Conservation (phyloP, 2,329 filamentous ascomycete genomes). For the Blastomyces percursus region DNA sequence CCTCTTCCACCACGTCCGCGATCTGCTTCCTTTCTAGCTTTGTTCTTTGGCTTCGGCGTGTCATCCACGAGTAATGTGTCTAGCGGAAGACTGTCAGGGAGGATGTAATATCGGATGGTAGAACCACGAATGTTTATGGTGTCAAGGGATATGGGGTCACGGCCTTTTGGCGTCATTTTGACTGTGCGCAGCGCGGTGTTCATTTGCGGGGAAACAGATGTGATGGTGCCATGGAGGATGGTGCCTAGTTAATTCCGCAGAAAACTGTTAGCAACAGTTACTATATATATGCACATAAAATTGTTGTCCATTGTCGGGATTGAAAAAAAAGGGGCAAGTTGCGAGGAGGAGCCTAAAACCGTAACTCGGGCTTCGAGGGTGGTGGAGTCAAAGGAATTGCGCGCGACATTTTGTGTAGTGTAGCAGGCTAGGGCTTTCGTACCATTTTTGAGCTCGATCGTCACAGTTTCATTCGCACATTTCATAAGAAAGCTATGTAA, state of each 20-base stretch:
- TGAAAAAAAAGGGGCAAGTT: not conserved
- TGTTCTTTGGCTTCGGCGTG: slow-evolving; percentile 97
- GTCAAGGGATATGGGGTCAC: slow-evolving; percentile 78
- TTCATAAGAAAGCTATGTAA: slow-evolving; percentile 87
- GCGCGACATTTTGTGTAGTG: slow-evolving; percentile 95
- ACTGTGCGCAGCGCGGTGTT: slow-evolving; percentile 92
- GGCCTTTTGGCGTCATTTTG: slow-evolving; percentile 87
- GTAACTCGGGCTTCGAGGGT: not conserved
- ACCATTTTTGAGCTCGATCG: slow-evolving; percentile 98
- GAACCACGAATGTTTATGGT: slow-evolving; percentile 95
- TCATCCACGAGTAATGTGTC: slow-evolving; percentile 96
- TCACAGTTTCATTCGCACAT: slow-evolving; percentile 97
- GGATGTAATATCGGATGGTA: slow-evolving; percentile 91
- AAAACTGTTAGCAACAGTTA: not conserved
- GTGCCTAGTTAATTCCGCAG: slow-evolving; percentile 50
- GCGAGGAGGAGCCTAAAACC: not conserved
- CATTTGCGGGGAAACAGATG: slow-evolving; percentile 95
- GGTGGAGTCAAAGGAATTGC: not conserved
- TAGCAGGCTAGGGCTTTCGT: slow-evolving; percentile 58
- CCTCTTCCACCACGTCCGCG: slow-evolving; percentile 37
- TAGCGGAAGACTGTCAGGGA: slow-evolving; percentile 87
- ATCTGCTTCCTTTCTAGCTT: slow-evolving; percentile 80
- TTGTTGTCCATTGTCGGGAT: not conserved
- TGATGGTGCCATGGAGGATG: slow-evolving; percentile 93
- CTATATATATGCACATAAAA: not conserved